A percentile compares a stretch with the other conserved stretches of the same genome.
These are phyloP conservation scores for Phaeotremella fagi DNA, from an alignment of 768 basidiomycete genomes.

Conservation along the genomic window DNA sequence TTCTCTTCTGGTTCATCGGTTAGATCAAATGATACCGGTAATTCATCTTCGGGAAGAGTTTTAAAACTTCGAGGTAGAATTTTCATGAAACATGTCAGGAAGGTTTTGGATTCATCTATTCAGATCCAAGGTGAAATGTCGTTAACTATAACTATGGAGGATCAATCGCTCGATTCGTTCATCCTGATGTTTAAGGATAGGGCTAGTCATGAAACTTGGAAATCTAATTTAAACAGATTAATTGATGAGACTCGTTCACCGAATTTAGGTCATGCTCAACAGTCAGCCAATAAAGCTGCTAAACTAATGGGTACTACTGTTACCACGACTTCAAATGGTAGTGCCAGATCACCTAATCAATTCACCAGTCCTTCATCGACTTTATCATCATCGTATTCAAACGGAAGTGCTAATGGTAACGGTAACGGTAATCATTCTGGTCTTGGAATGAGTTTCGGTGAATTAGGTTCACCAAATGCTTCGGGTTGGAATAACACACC, in stretches of 20 bases:
- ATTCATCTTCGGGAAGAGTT: constrained; percentile 53
- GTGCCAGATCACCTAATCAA: not conserved
- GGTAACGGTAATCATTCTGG: too few species aligned
- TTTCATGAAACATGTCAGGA: constrained; percentile 89
- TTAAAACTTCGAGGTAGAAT: constrained; percentile 90
- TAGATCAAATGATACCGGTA: constrained; percentile 16
- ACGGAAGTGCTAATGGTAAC: too few species aligned
- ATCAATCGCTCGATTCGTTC: constrained; percentile 86
- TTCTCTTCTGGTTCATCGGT: constrained; percentile 52
- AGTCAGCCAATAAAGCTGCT: constrained; percentile 14
- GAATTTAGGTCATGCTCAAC: constrained; percentile 1
- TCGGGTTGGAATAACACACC: constrained; percentile 11
- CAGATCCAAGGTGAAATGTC: constrained; percentile 66
- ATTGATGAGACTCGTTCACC: constrained; percentile 50
- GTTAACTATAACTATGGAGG: constrained; percentile 96
- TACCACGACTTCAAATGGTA: constrained; percentile 9
- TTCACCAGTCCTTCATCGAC: not conserved
- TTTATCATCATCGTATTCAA: not conserved
- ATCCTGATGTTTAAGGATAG: constrained; percentile 93
- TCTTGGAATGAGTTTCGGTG: constrained; percentile 12
- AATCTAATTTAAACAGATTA: constrained; percentile 70
- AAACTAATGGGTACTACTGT: constrained; percentile 31
- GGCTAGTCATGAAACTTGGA: constrained; percentile 84
- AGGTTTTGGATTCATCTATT: constrained; percentile 69
- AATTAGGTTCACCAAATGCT: constrained; percentile 16